phyloP scores from a whole-genome alignment of 805 yeast species.

The Lachancea lanzarotensis region DNA sequence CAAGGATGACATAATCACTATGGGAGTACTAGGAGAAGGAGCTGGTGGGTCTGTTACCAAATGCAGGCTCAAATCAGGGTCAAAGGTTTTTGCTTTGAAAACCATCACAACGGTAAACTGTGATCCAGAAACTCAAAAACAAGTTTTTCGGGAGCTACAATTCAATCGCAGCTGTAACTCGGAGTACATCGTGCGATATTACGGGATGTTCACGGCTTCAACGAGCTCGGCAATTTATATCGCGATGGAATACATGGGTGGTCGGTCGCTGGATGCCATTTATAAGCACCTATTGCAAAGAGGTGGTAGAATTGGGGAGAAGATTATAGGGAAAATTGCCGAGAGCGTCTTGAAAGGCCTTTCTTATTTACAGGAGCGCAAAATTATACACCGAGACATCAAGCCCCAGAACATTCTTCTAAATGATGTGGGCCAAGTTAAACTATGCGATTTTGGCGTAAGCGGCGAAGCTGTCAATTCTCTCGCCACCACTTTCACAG shows the following conservation, averaged over 20 bases:
- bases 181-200: constrained; percentile 82
- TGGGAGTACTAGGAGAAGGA: constrained; percentile 84
- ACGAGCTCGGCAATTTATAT: constrained; percentile 77
- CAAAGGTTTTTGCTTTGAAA: constrained; percentile 74
- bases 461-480: constrained; percentile 96
- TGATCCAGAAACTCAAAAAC: constrained; percentile 81
- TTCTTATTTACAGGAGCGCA: constrained; percentile 78
- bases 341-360: constrained; percentile 79
- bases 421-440: constrained; percentile 71
- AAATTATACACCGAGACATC: constrained; percentile 90
- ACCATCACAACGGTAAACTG: constrained; percentile 39
- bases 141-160: constrained; percentile 83
- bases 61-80: constrained; percentile 56
- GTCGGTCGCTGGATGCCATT: constrained; percentile 84
- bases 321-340: constrained; percentile 85
- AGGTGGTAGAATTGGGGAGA: constrained; percentile 87
- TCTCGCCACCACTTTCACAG: constrained; percentile 92
- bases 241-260: constrained; percentile 97
- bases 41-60: constrained; percentile 86
- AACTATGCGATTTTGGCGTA: constrained; percentile 95
- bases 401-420: constrained; percentile 90
- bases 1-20: constrained; percentile 54
- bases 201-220: constrained; percentile 83
- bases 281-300: constrained; percentile 65
- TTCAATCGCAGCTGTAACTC: constrained; percentile 78